Base-by-base conservation (phyloP, 106 monocot genomes). In the Dendrobium nobile region DNA sequence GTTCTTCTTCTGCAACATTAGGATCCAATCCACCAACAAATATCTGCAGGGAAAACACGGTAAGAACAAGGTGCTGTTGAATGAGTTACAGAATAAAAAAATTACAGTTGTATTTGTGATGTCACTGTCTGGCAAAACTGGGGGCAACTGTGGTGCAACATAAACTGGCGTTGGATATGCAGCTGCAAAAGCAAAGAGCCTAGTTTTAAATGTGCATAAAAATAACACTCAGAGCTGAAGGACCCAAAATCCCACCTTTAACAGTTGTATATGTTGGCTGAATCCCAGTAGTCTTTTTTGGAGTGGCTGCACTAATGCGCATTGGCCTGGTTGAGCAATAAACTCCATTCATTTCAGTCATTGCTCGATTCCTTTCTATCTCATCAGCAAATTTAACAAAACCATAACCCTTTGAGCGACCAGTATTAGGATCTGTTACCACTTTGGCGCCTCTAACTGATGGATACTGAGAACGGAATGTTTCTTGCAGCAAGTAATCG, bases 321-420 rank as follows among this genome's bases (percentile, higher is more conserved):
- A 98, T 98, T 33, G 92, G 91, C 80, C 98, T 95, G 27, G 88
- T 95, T 75, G 94, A 98, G 82, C 98, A 98, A 84, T 87, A 98
- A n/a, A 91, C 81, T 37, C 98, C 98, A 87, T 98, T 98, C 98
- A 98, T 98, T 87, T 98, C 98, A 65, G 88, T 80, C 98, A 98
- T 98, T 74, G 98, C 98, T 80, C 98, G 86, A 78, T 98, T 95
- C 79, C 88, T 92, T 84, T 98, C 98, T 33, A 13, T 82, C 85
- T 98, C 98, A 82, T 98, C 98, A 77, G 91, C 88, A 86, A 98
- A 98, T 81, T 98, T 98, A 76, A 98, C 98, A 89, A 98, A 98
- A 22, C 98, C 98, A 88, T 98, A 98, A 56, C 98, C 98, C 82
- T 95, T 98, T 41, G 95, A 95, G 20, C 95, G 86, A 40, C 98